A percentile compares a stretch with the other conserved stretches of the same genome.
These are phyloP conservation scores for Blastomyces silverae DNA, from an alignment of 2,329 filamentous ascomycete species.

Conservation along the genomic window DNA sequence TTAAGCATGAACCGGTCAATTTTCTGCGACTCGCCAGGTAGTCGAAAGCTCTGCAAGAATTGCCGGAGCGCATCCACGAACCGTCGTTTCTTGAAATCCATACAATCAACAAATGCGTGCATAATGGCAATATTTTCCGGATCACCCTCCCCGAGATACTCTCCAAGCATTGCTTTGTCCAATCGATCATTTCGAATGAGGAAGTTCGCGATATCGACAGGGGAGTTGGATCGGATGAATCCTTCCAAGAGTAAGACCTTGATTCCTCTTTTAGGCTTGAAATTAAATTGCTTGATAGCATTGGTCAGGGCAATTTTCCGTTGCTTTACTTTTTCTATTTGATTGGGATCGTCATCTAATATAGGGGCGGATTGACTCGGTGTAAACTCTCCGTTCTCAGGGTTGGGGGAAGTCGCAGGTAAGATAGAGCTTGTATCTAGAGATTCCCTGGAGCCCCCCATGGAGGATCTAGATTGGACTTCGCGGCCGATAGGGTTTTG, in stretches of 20 bases:
- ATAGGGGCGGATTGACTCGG: conserved; percentile 58
- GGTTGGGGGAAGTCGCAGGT: conserved; percentile 53
- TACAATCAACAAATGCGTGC: conserved; percentile 93
- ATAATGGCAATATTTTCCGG: conserved; percentile 91
- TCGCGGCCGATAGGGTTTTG: conserved; percentile 24
- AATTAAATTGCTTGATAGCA: conserved; percentile 88
- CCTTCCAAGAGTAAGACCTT: conserved; percentile 76
- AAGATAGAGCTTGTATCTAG: conserved; percentile 58
- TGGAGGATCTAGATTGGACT: conserved; percentile 41
- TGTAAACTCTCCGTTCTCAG: conserved; percentile 50
- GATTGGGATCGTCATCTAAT: conserved; percentile 80
- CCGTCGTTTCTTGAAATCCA: conserved; percentile 86
- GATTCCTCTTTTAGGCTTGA: conserved; percentile 91
- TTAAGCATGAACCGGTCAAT: conserved; percentile 99
- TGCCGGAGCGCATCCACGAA: conserved; percentile 89
- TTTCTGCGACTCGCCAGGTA: conserved; percentile 95
- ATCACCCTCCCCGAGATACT: conserved; percentile 91
- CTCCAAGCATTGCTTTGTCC: conserved; percentile 87
- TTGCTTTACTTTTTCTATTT: conserved; percentile 91
- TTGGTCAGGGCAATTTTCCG: conserved; percentile 87
- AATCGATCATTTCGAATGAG: conserved; percentile 72
- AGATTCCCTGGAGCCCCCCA: conserved; percentile 61
- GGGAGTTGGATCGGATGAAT: conserved; percentile 73
- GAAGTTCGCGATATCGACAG: conserved; percentile 78
- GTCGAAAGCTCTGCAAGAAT: conserved; percentile 88